Evolutionary conservation across 495 filamentous ascomycete genomes (phyloP).

Genomic region (Choiromyces venosus): DNA sequence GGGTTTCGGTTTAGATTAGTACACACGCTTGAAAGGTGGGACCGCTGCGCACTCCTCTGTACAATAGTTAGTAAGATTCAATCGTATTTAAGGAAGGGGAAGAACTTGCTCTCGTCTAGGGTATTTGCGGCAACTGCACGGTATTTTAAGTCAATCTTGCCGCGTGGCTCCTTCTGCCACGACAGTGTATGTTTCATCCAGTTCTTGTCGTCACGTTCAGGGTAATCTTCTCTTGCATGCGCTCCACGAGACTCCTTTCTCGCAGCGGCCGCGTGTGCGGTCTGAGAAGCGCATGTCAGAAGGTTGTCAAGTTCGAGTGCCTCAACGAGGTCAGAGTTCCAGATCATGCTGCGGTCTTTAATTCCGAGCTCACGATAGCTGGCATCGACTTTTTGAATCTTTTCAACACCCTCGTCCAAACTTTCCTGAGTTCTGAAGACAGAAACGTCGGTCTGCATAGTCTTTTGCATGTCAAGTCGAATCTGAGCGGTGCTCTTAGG

Average conservation of each 20-base stretch:
- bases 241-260: slow-evolving; percentile 92
- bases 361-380: slow-evolving; percentile 76
- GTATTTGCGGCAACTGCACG: slow-evolving; percentile 69
- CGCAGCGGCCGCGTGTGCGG: slow-evolving; percentile 74
- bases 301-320: slow-evolving; percentile 89
- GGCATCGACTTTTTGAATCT: slow-evolving; percentile 73
- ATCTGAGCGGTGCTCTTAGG: slow-evolving; percentile 82
- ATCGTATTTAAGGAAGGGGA: not conserved
- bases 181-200: slow-evolving; percentile 99
- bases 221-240: slow-evolving; percentile 91
- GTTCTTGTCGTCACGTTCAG: slow-evolving; percentile 82
- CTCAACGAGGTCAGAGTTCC: slow-evolving; percentile 96
- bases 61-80: not conserved
- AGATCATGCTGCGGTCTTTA: slow-evolving; percentile 99
- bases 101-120: slow-evolving; percentile 60
- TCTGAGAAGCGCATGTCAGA: slow-evolving; percentile 94
- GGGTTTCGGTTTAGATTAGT: slow-evolving; percentile 49
- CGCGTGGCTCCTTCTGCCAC: slow-evolving; percentile 85
- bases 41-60: slow-evolving; percentile 73
- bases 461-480: slow-evolving; percentile 90
- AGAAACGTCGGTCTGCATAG: slow-evolving; percentile 93
- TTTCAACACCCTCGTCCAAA: slow-evolving; percentile 75
- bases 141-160: slow-evolving; percentile 70
- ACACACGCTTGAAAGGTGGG: slow-evolving; percentile 80
- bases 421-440: slow-evolving; percentile 95